These are phyloP conservation scores for Verticillium nonalfalfae DNA, from an alignment of 2,329 filamentous ascomycete genomes.

Conservation along the genomic window DNA sequence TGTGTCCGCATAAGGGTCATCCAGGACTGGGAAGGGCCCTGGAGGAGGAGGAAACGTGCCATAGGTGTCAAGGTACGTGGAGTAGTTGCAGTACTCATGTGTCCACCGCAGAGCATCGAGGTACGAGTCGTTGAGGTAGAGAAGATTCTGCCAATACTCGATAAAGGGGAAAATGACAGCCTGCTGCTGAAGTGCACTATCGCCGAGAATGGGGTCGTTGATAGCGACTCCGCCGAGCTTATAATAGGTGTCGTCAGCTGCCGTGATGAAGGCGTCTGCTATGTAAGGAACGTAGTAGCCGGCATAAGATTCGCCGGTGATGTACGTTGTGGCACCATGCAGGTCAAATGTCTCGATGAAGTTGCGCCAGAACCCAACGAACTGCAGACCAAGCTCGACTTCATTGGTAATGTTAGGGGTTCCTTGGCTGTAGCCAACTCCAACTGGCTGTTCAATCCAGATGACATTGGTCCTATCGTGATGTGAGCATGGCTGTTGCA, in stretches of 20 bases:
- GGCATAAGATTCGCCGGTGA: constrained; percentile 65
- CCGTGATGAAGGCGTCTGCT: constrained; percentile 64
- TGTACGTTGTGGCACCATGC: constrained; percentile 63
- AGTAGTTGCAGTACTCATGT: constrained; percentile 57
- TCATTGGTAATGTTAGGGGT: constrained; percentile 58
- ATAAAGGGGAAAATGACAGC: constrained; percentile 52
- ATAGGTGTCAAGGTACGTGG: constrained; percentile 51
- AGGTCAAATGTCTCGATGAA: constrained; percentile 65
- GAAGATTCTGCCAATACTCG: constrained; percentile 52
- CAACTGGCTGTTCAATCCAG: constrained; percentile 63
- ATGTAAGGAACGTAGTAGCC: constrained; percentile 67
- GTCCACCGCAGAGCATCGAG: constrained; percentile 43
- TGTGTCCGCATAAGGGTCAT: constrained; percentile 33
- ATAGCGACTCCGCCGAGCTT: constrained; percentile 64
- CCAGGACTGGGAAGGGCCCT: constrained; percentile 45
- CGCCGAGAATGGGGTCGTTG: constrained; percentile 63
- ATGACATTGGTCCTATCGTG: constrained; percentile 57
- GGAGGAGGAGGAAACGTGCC: constrained; percentile 60
- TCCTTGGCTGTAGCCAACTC: constrained; percentile 64
- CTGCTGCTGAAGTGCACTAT: constrained; percentile 34
- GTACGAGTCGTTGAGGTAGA: constrained; percentile 58
- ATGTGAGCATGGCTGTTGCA: background rate
- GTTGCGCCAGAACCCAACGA: constrained; percentile 76
- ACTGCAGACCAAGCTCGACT: constrained; percentile 62
- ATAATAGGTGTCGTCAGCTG: constrained; percentile 58